phyloP scores from a whole-genome alignment of 176 grass and related monocot genomes.

The Oryza longistaminata region DNA sequence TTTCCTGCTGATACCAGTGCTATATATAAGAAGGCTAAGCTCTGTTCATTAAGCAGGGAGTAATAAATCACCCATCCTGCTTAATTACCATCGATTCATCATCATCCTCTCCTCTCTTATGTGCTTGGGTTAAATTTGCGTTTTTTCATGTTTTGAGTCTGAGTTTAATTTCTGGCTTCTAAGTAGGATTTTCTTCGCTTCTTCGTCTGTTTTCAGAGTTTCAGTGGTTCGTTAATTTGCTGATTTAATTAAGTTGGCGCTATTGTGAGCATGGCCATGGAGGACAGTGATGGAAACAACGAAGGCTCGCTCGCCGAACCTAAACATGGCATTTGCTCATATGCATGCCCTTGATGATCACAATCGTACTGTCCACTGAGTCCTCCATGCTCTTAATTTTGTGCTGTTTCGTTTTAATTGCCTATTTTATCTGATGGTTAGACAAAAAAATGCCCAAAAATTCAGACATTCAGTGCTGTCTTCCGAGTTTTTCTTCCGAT shows the following conservation, averaged over 20 bases:
- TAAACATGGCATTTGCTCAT: constrained; percentile 34
- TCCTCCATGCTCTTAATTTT: too few relatives aligned
- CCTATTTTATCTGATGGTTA: too few relatives aligned
- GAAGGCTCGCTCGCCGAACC: constrained; percentile 59
- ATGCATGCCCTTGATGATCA: too few relatives aligned
- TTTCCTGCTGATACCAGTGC: neutral
- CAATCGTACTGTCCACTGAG: too few relatives aligned
- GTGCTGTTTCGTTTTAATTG: too few relatives aligned
- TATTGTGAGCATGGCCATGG: neutral
- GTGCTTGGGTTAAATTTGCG: neutral
- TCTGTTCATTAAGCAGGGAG: neutral
- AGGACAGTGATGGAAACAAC: constrained; percentile 49
- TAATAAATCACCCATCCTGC: neutral
- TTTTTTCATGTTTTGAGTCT: neutral
- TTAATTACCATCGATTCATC: neutral
- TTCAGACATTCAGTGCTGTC: too few relatives aligned
- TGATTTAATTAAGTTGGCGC: neutral
- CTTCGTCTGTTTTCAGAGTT: neutral
- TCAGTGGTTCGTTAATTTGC: neutral
- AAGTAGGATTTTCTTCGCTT: neutral
- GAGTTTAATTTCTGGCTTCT: neutral
- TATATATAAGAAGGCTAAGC: neutral
- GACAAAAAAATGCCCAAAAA: too few relatives aligned
- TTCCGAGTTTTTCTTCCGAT: too few relatives aligned
- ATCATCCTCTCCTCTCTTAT: neutral